phyloP scores from a whole-genome alignment of 75 land plant species.

The Chamaecyparis obtusa region DNA sequence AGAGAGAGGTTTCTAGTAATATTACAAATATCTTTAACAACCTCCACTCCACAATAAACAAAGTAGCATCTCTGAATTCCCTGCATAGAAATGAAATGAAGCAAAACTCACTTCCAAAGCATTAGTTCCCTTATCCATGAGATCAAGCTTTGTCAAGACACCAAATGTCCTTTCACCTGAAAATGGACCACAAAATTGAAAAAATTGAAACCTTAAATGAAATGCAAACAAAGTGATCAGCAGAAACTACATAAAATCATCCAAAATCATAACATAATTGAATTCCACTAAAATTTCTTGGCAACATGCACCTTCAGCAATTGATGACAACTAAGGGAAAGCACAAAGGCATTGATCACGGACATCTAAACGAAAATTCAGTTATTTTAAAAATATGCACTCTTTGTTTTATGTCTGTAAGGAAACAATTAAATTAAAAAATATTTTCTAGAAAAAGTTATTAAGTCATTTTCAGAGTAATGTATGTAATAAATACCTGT shows the following conservation, averaged over 20 bases:
- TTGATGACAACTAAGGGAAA: neutral
- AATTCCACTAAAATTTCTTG: neutral
- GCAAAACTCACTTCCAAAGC: constrained; percentile 63
- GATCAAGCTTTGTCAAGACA: constrained; percentile 80
- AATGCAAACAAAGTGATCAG: neutral
- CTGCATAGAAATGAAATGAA: neutral
- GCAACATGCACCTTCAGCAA: neutral
- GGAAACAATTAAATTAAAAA: neutral
- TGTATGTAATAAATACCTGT: constrained; percentile 39
- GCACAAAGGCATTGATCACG: neutral
- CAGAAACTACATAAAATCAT: neutral
- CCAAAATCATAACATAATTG: neutral
- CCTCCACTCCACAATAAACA: neutral
- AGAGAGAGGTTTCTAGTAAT: neutral
- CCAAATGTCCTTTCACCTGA: constrained; percentile 86
- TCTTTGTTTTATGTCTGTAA: neutral
- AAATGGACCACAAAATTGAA: neutral
- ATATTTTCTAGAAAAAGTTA: neutral
- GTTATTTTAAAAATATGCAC: neutral
- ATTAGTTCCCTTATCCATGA: constrained; percentile 87
- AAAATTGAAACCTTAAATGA: neutral
- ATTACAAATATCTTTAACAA: neutral
- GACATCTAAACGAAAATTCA: neutral
- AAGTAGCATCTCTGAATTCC: neutral
- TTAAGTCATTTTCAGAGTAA: neutral